Evolutionary conservation across 176 grass and related monocot species (phyloP), one percentile per base, ranked within the genome.

Genomic region (Oryza glumipatula): DNA sequence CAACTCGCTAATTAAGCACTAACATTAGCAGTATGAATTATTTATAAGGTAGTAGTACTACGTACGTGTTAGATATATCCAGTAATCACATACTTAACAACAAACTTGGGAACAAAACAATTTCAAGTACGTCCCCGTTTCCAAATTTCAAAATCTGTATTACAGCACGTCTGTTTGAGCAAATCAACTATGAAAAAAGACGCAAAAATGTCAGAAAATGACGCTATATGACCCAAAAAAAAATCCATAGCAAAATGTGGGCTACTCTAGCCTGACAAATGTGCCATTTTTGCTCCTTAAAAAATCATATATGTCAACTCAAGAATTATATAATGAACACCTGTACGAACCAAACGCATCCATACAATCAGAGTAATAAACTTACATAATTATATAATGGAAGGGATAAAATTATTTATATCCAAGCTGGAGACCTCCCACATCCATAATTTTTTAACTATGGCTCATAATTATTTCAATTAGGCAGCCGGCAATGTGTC

Each of bases 101-200:
- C 22, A 28, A 4, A 3, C 4, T 7, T 68, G 19, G 80, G 41
- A 44, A 17, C 11, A 28, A 45, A 85, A 33, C 64, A 49, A 24
- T 65, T 81, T 12, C 67, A 19, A 36, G 23, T 72, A 81, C 43
- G 51, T 61, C 15, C 28, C 32, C 7, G 9, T n/a, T 35, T 65
- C 28, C 21, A 44, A 14, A 17, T n/a, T 36, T 65, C 36, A 54
- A 35, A 76, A 51, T 7, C 11, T 17, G 16, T 23, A 23, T 43
- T 28, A 39, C 72, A 73, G 67, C 83, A 86, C 83, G 83, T 89
- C 70, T 58, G 58, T 9, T 16, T 47, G 65, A 41, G n/a, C 22
- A 77, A 71, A 77, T 77, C 54, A 82, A 45, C 17, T 0, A 67
- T 0, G 65, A 86, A 71, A 82, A 9, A 56, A 16, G 66, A 81